Percentiles rank a stretch among this genome's conserved stretches.
Conservation (phyloP, 257 asterid species). For the Vinca minor region DNA sequence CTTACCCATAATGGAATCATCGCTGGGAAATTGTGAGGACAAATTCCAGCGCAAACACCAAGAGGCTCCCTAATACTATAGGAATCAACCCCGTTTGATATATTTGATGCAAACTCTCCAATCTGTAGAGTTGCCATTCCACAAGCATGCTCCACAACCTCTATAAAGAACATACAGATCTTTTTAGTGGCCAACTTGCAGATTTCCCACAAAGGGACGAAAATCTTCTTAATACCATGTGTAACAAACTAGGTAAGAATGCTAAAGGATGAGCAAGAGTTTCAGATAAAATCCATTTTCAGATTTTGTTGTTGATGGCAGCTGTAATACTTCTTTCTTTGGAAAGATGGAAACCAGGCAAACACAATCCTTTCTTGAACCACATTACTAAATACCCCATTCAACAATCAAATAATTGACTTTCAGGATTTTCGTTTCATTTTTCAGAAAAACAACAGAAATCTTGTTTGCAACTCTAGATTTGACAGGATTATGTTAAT, state of each 20-base stretch:
- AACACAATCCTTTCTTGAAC: not conserved
- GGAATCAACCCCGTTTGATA: conserved; percentile 79
- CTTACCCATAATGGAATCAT: conserved; percentile 97
- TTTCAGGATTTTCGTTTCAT: not conserved
- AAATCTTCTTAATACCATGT: not conserved
- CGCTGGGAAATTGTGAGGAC: conserved; percentile 96
- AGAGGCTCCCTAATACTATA: conserved; percentile 87
- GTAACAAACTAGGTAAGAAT: too few relatives aligned
- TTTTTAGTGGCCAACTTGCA: conserved; percentile 17
- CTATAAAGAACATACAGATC: conserved; percentile 19
- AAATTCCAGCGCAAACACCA: conserved; percentile 96
- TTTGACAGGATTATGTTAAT: conserved; percentile 1
- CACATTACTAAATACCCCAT: not conserved
- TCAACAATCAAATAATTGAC: not conserved
- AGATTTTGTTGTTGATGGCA: not conserved
- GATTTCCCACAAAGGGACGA: not conserved
- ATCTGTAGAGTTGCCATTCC: conserved; percentile 93
- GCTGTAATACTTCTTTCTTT: not conserved
- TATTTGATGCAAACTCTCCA: conserved; percentile 81
- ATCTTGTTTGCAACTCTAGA: not conserved
- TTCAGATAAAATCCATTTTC: conserved; percentile 5
- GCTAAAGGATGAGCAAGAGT: not conserved
- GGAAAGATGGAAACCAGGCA: not conserved
- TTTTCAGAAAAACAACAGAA: not conserved
- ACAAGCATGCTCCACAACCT: conserved; percentile 72